Percentiles rank a stretch among this genome's conserved stretches.
Evolutionary conservation across 768 basidiomycete genomes (phyloP).

Genomic region (Sarcomyxa edulis): DNA sequence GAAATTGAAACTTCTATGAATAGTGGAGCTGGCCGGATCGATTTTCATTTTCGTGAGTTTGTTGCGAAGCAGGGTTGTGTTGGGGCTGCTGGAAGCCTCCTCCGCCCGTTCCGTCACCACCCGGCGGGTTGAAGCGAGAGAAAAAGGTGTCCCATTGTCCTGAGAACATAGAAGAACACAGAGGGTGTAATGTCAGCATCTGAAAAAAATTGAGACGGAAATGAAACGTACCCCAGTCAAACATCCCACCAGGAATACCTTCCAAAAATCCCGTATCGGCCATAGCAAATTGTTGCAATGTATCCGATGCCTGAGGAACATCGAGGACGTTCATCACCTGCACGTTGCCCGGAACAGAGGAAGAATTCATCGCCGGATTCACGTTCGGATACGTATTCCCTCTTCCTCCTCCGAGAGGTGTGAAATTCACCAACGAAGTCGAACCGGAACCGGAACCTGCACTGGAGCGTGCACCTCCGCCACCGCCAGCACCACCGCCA

Average conservation of each 20-base stretch:
- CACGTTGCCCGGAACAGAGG: slow-evolving; percentile 43
- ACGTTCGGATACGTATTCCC: slow-evolving; percentile 46
- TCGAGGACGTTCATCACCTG: slow-evolving; percentile 79
- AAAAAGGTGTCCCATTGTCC: slow-evolving; percentile 86
- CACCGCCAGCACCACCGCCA: background rate
- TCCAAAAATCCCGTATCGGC: slow-evolving; percentile 68
- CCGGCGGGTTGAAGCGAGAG: slow-evolving; percentile 42
- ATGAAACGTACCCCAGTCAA: slow-evolving; percentile 68
- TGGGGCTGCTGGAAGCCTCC: slow-evolving; percentile 16
- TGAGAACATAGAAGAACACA: slow-evolving; percentile 20
- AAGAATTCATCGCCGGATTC: slow-evolving; percentile 68
- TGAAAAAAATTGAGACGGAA: slow-evolving; percentile 6
- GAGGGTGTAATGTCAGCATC: background rate
- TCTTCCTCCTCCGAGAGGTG: slow-evolving; percentile 35
- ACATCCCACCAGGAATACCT: slow-evolving; percentile 80
- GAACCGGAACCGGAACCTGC: slow-evolving; percentile 7
- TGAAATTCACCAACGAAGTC: slow-evolving; percentile 52
- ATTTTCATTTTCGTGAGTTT: too few relatives aligned
- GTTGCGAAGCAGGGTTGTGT: too few relatives aligned
- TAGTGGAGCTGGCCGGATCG: too few relatives aligned
- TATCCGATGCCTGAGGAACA: slow-evolving; percentile 45
- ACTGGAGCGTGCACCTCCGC: background rate
- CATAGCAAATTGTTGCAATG: slow-evolving; percentile 60
- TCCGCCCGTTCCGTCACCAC: slow-evolving; percentile 31
- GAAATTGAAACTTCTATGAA: too few relatives aligned